A percentile compares a stretch with the other conserved stretches of the same genome.
phyloP scores from a whole-genome alignment of 2,329 filamentous ascomycete genomes.

The Aspergillus sp. region DNA sequence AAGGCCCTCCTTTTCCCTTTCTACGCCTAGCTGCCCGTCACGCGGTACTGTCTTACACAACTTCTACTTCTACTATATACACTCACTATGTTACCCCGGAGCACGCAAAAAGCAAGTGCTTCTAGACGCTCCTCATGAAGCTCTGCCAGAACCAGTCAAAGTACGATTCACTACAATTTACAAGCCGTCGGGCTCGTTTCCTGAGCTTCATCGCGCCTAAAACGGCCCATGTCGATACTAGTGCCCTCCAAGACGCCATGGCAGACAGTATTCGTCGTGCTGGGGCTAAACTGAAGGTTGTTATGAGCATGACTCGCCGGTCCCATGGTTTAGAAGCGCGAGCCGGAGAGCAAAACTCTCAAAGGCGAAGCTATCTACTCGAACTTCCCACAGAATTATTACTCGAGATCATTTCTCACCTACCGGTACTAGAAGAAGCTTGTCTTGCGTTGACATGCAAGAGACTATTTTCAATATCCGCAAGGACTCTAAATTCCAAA shows the following conservation, averaged over 20 bases:
- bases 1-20: constrained; percentile 20
- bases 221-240: constrained; percentile 18
- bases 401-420: constrained; percentile 37
- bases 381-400: constrained; percentile 40
- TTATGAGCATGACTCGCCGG: constrained; percentile 31
- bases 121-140: constrained; percentile 17
- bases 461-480: constrained; percentile 35
- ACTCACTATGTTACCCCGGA: constrained; percentile 25
- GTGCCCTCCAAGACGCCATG: constrained; percentile 22
- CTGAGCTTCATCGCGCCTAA: constrained; percentile 1
- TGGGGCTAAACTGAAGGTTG: constrained; percentile 29
- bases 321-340: constrained; percentile 17
- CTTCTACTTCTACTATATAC: constrained; percentile 23
- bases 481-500: constrained; percentile 29
- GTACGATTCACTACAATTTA: constrained; percentile 10
- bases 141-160: constrained; percentile 6
- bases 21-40: constrained; percentile 22
- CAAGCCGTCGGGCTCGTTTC: constrained; percentile 9
- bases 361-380: constrained; percentile 31
- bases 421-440: constrained; percentile 35
- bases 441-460: constrained; percentile 41
- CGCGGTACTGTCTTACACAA: constrained; percentile 21
- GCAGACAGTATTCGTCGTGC: constrained; percentile 30
- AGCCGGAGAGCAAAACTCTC: constrained; percentile 14
- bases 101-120: constrained; percentile 14